Percentiles rank a stretch among this genome's conserved stretches.
These are phyloP conservation scores for Malassezia cuniculi DNA, from an alignment of 1,284 basidiomycete species.

Conservation along the genomic window DNA sequence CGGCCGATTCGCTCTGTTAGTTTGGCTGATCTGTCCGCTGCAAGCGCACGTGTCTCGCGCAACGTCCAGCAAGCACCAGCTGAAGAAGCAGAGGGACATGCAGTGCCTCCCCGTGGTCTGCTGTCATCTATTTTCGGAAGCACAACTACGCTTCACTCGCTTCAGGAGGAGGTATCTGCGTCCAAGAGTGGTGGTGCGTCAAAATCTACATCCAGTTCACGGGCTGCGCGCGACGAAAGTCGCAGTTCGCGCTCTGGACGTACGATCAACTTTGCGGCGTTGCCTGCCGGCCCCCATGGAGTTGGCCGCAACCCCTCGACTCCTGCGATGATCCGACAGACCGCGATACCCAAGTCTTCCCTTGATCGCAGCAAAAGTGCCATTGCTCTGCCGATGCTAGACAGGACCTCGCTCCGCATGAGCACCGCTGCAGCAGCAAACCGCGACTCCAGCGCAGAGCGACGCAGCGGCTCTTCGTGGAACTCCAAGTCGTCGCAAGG, in stretches of 20 bases:
- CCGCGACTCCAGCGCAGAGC: background rate
- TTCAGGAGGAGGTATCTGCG: too few relatives aligned
- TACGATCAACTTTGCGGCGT: background rate
- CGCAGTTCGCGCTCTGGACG: too few relatives aligned
- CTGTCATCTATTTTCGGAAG: too few relatives aligned
- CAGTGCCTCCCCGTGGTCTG: too few relatives aligned
- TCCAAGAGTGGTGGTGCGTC: too few relatives aligned
- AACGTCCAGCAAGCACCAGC: too few relatives aligned
- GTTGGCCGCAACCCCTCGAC: slow-evolving; percentile 5
- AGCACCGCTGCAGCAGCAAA: slow-evolving; percentile 38
- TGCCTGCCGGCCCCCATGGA: too few relatives aligned
- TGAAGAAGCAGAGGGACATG: too few relatives aligned
- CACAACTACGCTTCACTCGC: too few relatives aligned
- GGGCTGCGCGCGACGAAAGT: too few relatives aligned
- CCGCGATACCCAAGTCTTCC: too few relatives aligned
- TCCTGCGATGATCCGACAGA: background rate
- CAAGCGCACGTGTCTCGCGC: slow-evolving; percentile 8
- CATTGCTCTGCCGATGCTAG: slow-evolving; percentile 50
- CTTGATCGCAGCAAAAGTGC: slow-evolving; percentile 56
- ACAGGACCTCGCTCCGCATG: slow-evolving; percentile 48
- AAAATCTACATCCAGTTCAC: too few relatives aligned
- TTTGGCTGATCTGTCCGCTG: slow-evolving; percentile 30
- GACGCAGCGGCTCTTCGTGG: background rate
- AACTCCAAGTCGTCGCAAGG: background rate
- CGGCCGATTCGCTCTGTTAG: slow-evolving; percentile 50